These are phyloP conservation scores for Arthrobotrys conoides DNA, from an alignment of 2,329 filamentous ascomycete species.

Conservation along the genomic window DNA sequence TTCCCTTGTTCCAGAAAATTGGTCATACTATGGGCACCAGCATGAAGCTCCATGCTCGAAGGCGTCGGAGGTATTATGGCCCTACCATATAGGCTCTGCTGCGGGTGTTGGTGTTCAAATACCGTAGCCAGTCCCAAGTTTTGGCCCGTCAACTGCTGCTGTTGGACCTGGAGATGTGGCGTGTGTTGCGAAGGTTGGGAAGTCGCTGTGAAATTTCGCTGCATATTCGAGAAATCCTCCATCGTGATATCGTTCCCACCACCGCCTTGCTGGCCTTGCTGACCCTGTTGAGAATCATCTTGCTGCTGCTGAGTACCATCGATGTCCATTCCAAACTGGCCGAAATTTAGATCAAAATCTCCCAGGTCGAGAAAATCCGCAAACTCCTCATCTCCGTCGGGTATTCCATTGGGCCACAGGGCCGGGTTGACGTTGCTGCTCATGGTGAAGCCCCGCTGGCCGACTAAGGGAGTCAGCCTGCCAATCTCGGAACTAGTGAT, in stretches of 20 bases:
- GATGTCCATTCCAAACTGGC: constrained; percentile 53
- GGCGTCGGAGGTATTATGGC: constrained; percentile 81
- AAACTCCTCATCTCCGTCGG: constrained; percentile 53
- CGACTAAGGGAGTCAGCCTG: constrained; percentile 38
- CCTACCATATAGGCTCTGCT: constrained; percentile 42
- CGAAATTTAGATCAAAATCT: constrained; percentile 57
- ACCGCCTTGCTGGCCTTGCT: constrained; percentile 16
- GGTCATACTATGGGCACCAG: constrained; percentile 72
- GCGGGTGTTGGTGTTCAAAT: constrained; percentile 48
- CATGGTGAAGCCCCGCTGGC: constrained; percentile 42
- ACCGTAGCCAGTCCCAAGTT: constrained; percentile 53
- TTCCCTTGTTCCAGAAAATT: constrained; percentile 74
- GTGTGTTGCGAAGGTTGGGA: constrained; percentile 45
- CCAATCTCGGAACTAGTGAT: constrained; percentile 19
- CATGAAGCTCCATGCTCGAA: constrained; percentile 82
- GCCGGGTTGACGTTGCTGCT: constrained; percentile 43
- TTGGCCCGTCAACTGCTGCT: constrained; percentile 25
- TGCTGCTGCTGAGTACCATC: constrained; percentile 43
- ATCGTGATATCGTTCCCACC: constrained; percentile 53
- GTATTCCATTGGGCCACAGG: constrained; percentile 53
- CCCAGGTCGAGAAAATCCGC: constrained; percentile 57
- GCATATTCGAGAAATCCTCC: constrained; percentile 52
- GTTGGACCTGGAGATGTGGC: constrained; percentile 52
- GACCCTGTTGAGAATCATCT: constrained; percentile 25
- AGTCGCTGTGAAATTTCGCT: constrained; percentile 44